Conservation (phyloP, 768 basidiomycete species). For the Rhizopogon salebrosus region DNA sequence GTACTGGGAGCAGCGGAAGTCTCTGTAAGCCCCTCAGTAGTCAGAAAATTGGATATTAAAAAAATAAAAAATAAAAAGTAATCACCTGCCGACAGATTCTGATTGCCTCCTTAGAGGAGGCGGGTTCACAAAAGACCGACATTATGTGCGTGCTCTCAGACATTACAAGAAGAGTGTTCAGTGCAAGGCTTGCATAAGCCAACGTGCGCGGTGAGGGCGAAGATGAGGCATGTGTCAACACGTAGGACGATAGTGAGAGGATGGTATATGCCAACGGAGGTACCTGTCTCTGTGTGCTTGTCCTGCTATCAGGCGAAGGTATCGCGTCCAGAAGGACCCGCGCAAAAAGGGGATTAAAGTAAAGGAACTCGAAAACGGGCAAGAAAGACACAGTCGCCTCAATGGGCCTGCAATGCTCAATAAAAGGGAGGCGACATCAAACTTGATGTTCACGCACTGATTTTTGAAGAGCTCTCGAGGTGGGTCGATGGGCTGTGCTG, state of each 20-base stretch:
- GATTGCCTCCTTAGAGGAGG: slow-evolving; percentile 30
- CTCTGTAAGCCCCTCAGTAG: slow-evolving; percentile 30
- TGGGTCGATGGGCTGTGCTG: slow-evolving; percentile 39
- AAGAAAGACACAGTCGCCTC: slow-evolving; percentile 55
- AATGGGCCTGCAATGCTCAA: slow-evolving; percentile 48
- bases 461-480: slow-evolving; percentile 52
- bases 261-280: slow-evolving; percentile 42
- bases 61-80: not conserved
- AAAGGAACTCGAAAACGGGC: slow-evolving; percentile 57
- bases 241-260: slow-evolving; percentile 57
- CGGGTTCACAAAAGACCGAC: slow-evolving; percentile 37
- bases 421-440: not conserved
- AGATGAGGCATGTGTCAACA: slow-evolving; percentile 64
- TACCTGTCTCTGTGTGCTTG: slow-evolving; percentile 7
- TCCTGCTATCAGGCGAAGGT: slow-evolving; percentile 20
- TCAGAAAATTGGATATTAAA: not conserved
- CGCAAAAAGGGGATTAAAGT: slow-evolving; percentile 44
- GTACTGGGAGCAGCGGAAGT: slow-evolving; percentile 43
- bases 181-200: slow-evolving; percentile 55
- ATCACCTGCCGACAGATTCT: slow-evolving; percentile 61
- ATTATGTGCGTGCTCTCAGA: slow-evolving; percentile 46
- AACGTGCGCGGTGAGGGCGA: slow-evolving; percentile 51
- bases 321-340: slow-evolving; percentile 39
- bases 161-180: slow-evolving; percentile 48
- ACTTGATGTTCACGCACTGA: slow-evolving; percentile 34